Base-by-base conservation (phyloP, 2,329 filamentous ascomycete genomes). In the Malbranchea cinnamomea region DNA sequence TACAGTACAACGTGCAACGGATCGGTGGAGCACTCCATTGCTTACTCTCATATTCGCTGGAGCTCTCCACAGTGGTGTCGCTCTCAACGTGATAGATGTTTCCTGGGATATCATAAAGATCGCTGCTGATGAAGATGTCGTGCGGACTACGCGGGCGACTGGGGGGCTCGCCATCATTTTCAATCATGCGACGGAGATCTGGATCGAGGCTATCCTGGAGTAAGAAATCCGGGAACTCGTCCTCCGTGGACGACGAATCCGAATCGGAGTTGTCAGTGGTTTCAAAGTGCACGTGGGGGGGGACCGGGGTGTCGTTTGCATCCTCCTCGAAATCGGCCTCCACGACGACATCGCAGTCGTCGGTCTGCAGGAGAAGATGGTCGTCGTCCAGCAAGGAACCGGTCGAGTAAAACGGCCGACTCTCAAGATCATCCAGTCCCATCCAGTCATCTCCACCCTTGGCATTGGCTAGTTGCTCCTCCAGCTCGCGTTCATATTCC, bases 141-240 rank as follows among this genome's bases (percentile, higher is more conserved):
- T 37, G 25, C 13, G 19, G 28, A 13, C 7, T 32, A 8, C 30
- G 35, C 8, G 25, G 12, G 14, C 23, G 26, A 23, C 26, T 31
- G 10, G 20, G 18, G 3, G 30, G 19, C n/a, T 54, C 47, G 24
- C 59, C 57, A 39, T 81, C 73, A 38, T 69, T 65, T 47, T 84
- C 78, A 39, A 85, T 77, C 55, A 81, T 74, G 23, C 71, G 68
- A 39, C 78, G 76, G 45, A 87, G 73, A 30, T 67, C 65, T 4
- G 78, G 75, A 42, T 83, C 78, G 4, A 87, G 62, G 10, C 70
- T 66, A 46, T 72, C 77, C 52, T 84, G 78, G 28, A 78, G 72
- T 33, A 85, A 63, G 50, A 87, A 87, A 35, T 87, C 74, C 47
- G 84, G 74, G 1, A 79, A 77, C 36, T 70, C 67, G 38, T 74